phyloP scores from a whole-genome alignment of 2,329 filamentous ascomycete genomes.

The Diaporthe velutina region DNA sequence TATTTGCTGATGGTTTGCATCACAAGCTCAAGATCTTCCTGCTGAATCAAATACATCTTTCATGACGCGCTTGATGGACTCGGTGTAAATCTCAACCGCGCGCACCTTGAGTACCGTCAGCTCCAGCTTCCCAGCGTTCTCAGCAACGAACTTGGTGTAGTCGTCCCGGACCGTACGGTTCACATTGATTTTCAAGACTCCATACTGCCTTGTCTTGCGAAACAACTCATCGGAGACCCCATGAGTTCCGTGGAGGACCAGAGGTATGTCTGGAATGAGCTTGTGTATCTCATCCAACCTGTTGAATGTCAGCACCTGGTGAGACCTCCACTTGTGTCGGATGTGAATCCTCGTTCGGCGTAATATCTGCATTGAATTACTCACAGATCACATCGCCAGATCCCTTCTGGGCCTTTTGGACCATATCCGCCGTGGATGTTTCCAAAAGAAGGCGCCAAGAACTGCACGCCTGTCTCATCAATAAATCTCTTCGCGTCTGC shows the following conservation, averaged over 20 bases:
- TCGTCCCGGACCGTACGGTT: conserved; percentile 45
- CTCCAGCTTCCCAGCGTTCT: conserved; percentile 32
- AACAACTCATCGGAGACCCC: conserved; percentile 43
- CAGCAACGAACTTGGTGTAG: conserved; percentile 42
- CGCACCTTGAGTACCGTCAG: conserved; percentile 33
- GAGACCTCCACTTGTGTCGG: not conserved
- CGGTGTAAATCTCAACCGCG: not conserved
- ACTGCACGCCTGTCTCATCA: conserved; percentile 6
- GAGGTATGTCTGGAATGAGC: not conserved
- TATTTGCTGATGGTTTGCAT: not conserved
- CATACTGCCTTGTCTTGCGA: conserved; percentile 37
- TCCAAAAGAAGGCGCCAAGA: not conserved
- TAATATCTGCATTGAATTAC: accelerated
- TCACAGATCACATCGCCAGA: conserved; percentile 13
- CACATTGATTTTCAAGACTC: conserved; percentile 44
- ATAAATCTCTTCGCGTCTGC: not conserved
- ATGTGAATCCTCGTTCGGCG: not conserved
- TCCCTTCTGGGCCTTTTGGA: not conserved
- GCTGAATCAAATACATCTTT: conserved; percentile 8
- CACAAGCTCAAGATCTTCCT: not conserved
- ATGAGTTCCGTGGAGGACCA: conserved; percentile 43
- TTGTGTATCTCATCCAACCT: conserved; percentile 8
- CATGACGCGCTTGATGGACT: conserved; percentile 19
- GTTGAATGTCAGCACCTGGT: not conserved
- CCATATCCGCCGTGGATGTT: not conserved